Evolutionary conservation across 306 rosid genomes (phyloP).

Genomic region (Senna siamea): DNA sequence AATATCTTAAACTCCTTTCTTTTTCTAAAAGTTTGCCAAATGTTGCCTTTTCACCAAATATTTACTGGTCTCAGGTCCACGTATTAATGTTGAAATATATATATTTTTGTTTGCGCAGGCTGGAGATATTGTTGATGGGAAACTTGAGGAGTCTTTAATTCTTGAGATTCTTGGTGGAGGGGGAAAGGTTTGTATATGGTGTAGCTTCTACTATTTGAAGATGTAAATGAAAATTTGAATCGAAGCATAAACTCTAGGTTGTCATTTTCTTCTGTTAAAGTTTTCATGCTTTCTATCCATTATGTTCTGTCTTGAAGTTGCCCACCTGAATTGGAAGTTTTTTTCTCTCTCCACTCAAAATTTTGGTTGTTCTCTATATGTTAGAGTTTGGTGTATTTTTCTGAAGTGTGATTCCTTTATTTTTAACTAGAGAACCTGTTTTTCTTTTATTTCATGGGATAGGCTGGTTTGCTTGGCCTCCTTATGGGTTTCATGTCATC

Average conservation of each 20-base stretch:
- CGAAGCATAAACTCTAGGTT: background rate
- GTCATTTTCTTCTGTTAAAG: background rate
- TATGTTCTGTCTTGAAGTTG: background rate
- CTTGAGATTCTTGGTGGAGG: constrained; percentile 89
- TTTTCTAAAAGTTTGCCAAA: constrained; percentile 13
- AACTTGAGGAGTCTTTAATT: constrained; percentile 68
- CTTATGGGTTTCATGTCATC: background rate
- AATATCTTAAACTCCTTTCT: constrained; percentile 25
- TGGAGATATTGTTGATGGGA: constrained; percentile 55
- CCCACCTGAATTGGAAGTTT: background rate
- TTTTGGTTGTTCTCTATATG: background rate
- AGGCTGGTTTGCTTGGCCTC: background rate
- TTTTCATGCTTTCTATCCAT: background rate
- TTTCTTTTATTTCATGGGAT: background rate
- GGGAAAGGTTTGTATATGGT: constrained; percentile 73
- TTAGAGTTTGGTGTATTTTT: background rate
- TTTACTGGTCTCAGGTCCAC: constrained; percentile 16
- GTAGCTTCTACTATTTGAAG: constrained; percentile 12
- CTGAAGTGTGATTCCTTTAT: background rate
- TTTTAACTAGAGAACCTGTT: background rate
- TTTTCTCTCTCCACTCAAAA: background rate
- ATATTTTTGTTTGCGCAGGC: constrained; percentile 52
- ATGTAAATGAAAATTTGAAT: constrained; percentile 6
- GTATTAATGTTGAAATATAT: constrained; percentile 24
- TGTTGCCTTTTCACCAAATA: constrained; percentile 1